These are phyloP conservation scores for Trichoderma sp. DNA, from an alignment of 2,329 filamentous ascomycete species.

Conservation along the genomic window DNA sequence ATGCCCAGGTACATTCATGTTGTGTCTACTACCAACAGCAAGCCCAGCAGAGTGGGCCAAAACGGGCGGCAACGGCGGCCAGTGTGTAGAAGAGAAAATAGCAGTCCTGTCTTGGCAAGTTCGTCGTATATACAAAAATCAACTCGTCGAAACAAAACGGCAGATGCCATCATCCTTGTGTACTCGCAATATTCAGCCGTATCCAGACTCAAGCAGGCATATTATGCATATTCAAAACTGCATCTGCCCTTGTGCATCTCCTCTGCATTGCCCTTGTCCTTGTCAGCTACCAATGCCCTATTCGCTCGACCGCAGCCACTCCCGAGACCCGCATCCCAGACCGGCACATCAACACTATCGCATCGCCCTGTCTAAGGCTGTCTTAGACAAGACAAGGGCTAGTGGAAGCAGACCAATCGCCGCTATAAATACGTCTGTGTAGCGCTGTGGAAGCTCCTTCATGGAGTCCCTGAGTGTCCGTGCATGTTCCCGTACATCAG, in stretches of 20 bases:
- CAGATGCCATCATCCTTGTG: neutral
- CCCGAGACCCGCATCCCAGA: constrained; percentile 24
- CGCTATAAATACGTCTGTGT: neutral
- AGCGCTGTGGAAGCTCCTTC: neutral
- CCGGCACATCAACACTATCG: constrained; percentile 16
- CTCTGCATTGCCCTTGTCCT: constrained; percentile 12
- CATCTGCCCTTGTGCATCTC: neutral
- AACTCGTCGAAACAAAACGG: neutral
- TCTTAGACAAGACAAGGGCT: constrained; percentile 11
- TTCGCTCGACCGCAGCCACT: constrained; percentile 21
- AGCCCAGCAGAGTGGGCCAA: constrained; percentile 3
- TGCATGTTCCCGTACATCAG: neutral
- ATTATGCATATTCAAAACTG: neutral
- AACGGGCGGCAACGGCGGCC: constrained; percentile 10
- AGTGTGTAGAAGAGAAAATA: neutral
- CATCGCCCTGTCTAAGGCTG: constrained; percentile 10
- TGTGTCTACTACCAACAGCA: neutral
- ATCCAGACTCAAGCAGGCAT: neutral
- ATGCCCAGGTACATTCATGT: neutral
- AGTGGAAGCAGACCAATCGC: constrained; percentile 5
- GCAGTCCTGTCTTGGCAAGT: neutral
- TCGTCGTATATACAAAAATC: neutral
- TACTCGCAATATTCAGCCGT: too few relatives aligned
- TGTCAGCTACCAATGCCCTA: neutral
- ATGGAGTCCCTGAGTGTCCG: neutral